Conservation (phyloP, 2,329 filamentous ascomycete species). For the Botrytis porri region DNA sequence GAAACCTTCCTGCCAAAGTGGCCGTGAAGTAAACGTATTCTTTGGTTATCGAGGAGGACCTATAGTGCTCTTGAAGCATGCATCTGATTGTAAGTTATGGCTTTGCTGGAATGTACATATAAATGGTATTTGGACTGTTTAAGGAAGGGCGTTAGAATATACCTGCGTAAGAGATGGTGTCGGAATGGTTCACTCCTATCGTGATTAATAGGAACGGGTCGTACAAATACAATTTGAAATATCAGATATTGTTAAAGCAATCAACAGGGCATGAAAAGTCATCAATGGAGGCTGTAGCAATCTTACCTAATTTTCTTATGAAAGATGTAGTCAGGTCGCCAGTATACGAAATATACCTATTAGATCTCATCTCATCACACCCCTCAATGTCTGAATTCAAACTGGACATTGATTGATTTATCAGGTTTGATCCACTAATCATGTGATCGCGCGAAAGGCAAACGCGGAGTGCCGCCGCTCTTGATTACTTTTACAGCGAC, state of each 20-base stretch:
- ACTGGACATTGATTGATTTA: neutral
- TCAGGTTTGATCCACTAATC: neutral
- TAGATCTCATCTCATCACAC: neutral
- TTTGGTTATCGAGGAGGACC: neutral
- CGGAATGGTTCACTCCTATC: neutral
- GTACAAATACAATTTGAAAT: neutral
- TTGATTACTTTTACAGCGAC: neutral
- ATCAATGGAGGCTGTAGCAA: neutral
- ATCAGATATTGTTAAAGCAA: neutral
- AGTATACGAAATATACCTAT: neutral
- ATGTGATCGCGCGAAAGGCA: neutral
- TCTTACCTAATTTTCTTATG: neutral
- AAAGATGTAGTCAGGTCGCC: neutral
- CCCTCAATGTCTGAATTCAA: neutral
- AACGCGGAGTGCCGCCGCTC: neutral
- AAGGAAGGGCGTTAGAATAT: constrained; percentile 10
- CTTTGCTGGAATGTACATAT: constrained; percentile 6
- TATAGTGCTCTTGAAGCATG: neutral
- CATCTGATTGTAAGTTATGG: constrained; percentile 12
- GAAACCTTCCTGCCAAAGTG: constrained; percentile 32
- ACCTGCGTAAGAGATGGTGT: constrained; percentile 8
- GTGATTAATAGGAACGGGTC: neutral
- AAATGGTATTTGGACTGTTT: neutral
- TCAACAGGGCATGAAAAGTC: neutral
- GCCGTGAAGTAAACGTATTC: constrained; percentile 4